Conservation (phyloP, 2,329 filamentous ascomycete species). For the Colletotrichum tanaceti region DNA sequence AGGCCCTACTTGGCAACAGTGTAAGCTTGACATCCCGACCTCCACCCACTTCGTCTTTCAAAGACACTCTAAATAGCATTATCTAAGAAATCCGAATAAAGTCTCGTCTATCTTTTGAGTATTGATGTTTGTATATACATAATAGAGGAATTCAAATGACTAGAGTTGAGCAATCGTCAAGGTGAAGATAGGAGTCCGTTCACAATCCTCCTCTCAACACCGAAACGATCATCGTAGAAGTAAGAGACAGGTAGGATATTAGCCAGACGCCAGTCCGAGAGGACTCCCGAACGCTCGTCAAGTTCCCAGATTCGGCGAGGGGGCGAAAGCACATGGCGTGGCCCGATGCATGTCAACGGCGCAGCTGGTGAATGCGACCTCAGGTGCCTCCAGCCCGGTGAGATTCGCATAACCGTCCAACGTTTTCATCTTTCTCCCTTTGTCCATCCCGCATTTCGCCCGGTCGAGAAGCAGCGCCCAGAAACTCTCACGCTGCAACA, state of each 20-base stretch:
- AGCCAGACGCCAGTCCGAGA: neutral
- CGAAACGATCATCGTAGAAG: no score
- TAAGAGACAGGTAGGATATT: no score
- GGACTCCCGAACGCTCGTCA: neutral
- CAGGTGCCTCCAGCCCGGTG: neutral
- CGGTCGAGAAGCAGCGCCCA: neutral
- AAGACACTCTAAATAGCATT: neutral
- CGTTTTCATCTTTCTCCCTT: no score
- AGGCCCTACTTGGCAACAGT: no score
- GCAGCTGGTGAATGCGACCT: constrained; percentile 7
- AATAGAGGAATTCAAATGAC: neutral
- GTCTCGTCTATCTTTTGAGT: neutral
- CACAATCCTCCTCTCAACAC: neutral
- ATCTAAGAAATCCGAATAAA: neutral
- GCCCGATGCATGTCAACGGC: constrained; percentile 7
- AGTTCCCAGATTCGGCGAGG: constrained; percentile 10
- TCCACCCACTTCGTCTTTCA: neutral
- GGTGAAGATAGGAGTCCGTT: neutral
- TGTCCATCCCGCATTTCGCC: neutral
- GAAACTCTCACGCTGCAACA: neutral
- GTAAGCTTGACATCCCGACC: no score
- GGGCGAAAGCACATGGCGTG: constrained; percentile 2
- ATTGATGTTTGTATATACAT: neutral
- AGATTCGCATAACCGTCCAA: no score
- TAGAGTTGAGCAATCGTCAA: neutral